Base-by-base conservation (phyloP, 768 basidiomycete genomes). In the Tricholoma terreum region DNA sequence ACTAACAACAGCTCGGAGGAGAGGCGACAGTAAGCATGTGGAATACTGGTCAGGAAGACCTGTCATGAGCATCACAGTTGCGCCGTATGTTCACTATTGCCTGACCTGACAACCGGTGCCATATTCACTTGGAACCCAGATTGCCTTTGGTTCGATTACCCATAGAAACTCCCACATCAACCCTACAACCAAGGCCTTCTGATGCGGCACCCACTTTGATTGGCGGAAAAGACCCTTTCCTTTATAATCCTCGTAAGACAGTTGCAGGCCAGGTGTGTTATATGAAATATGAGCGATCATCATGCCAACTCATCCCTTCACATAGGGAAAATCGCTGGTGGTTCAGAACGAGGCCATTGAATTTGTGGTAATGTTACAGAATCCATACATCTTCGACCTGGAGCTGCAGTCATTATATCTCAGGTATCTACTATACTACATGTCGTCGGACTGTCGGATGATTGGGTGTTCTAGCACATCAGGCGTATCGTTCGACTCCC, bases 371-470 rank as follows among this genome's bases (percentile, higher is more conserved):
- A 87, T 88, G 19, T 72, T 99, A n/a, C 84, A 85, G 56, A 99
- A 99, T 70, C 92, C 94, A 1, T 96, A 88, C 70, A 83, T 92
- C 3, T 96, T 98, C 70, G 92, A 95, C 59, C 77, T 99, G 11
- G 94, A 98, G 60, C 72, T 98, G 15, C 86, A 92, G 57, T 86
- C 84, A 62, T 69, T 98, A 35, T 83, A 84, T 4, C 73, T 98
- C 14, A 92, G 94, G 95, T 94, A 73, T 6, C 52, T 19, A 53
- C 38, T 42, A 11, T 35, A 22, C 15, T 49, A 5, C n/a, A 52
- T 54, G 50, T 24, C 33, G 45, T 60, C 42, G 40, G 30, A 54
- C n/a, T 61, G 61, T 48, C 15, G 10, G 51, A 50, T 40, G 52
- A 50, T 53, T 10, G 8, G 51, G 52, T 40, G 50, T 49, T 53